Conservation (phyloP, 2,329 filamentous ascomycete genomes). For the Phymatotrichopsis omnivora region DNA sequence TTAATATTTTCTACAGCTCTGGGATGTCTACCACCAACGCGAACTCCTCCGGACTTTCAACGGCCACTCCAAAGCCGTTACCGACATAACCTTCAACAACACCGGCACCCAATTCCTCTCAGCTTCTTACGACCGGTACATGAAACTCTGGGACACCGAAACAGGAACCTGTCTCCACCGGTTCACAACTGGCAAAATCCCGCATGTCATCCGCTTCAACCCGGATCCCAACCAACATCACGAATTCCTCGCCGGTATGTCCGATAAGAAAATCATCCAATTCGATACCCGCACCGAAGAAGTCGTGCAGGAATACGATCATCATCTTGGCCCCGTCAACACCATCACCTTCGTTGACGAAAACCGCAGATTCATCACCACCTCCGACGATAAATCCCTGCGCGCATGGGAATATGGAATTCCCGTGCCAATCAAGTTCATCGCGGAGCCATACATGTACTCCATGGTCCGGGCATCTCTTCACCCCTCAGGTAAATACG, state of each 20-base stretch:
- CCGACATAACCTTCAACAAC: slow-evolving; percentile 73
- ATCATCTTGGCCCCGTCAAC: slow-evolving; percentile 95
- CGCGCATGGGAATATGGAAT: slow-evolving; percentile 98
- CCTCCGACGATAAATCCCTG: slow-evolving; percentile 91
- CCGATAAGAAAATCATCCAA: slow-evolving; percentile 97
- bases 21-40: slow-evolving; percentile 83
- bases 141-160: slow-evolving; percentile 98
- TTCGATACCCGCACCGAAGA: slow-evolving; percentile 79
- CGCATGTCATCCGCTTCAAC: slow-evolving; percentile 91
- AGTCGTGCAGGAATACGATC: slow-evolving; percentile 93
- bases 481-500: slow-evolving; percentile 86
- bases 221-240: slow-evolving; percentile 64
- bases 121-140: slow-evolving; percentile 85
- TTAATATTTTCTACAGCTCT: slow-evolving; percentile 45
- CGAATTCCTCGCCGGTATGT: slow-evolving; percentile 94
- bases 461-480: slow-evolving; percentile 75
- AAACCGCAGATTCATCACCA: slow-evolving; percentile 91
- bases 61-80: slow-evolving; percentile 81
- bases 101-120: slow-evolving; percentile 74
- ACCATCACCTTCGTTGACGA: slow-evolving; percentile 95
- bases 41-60: slow-evolving; percentile 85
- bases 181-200: slow-evolving; percentile 89
- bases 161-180: slow-evolving; percentile 78
- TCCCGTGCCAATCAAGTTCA: slow-evolving; percentile 95
- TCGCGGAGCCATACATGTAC: slow-evolving; percentile 97